Conservation (phyloP, 2,329 filamentous ascomycete species). For the Cercospora sp. region DNA sequence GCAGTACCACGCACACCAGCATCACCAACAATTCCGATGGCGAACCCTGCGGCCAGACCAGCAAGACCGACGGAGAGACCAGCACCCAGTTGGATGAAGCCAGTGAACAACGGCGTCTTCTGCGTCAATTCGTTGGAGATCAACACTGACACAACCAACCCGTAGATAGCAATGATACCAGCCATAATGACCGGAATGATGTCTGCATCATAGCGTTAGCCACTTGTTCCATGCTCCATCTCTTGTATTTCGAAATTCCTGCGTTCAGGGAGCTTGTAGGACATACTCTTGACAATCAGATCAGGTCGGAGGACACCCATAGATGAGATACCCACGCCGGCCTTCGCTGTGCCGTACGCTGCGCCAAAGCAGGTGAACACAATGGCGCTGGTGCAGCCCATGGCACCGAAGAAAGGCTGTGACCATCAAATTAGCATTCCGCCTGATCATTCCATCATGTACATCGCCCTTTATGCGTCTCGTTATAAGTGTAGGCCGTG, state of each 20-base stretch:
- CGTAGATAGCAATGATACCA: slow-evolving; percentile 99
- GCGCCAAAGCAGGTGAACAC: slow-evolving; percentile 96
- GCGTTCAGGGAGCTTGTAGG: slow-evolving; percentile 3
- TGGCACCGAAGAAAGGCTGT: slow-evolving; percentile 91
- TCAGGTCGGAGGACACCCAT: slow-evolving; percentile 98
- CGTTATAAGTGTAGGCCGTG: neutral
- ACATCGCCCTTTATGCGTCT: neutral
- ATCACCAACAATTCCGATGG: slow-evolving; percentile 64
- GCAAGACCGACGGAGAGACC: slow-evolving; percentile 51
- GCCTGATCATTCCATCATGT: slow-evolving; percentile 4
- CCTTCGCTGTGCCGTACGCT: slow-evolving; percentile 98
- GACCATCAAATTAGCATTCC: slow-evolving; percentile 16
- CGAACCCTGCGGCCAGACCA: slow-evolving; percentile 46
- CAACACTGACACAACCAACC: slow-evolving; percentile 55
- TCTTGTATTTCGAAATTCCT: neutral
- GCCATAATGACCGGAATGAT: slow-evolving; percentile 99
- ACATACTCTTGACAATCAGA: slow-evolving; percentile 98
- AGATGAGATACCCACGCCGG: slow-evolving; percentile 95
- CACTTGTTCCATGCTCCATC: neutral
- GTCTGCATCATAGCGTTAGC: slow-evolving; percentile 57
- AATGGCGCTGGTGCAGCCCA: slow-evolving; percentile 93
- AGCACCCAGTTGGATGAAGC: slow-evolving; percentile 56
- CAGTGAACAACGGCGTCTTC: slow-evolving; percentile 50
- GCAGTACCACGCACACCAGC: slow-evolving; percentile 85
- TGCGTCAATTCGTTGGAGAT: slow-evolving; percentile 56